phyloP scores from a whole-genome alignment of 495 filamentous ascomycete species.

The Aspergillus baeticus region DNA sequence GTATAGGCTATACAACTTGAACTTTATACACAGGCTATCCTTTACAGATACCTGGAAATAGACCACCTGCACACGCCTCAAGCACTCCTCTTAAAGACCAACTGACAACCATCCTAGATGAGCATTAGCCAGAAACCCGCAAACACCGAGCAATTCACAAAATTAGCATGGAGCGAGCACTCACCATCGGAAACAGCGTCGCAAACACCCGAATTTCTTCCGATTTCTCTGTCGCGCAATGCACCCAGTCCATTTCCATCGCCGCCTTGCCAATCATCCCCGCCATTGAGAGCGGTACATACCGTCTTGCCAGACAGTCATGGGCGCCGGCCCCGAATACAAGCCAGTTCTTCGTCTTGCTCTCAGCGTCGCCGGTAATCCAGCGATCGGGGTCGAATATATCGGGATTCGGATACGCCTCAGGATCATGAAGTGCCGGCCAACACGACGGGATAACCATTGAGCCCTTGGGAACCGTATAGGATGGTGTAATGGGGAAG shows the following conservation, averaged over 20 bases:
- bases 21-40: too few species aligned
- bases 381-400: slow-evolving; percentile 81
- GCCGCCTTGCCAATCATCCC: slow-evolving; percentile 87
- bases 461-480: slow-evolving; percentile 82
- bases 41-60: too few species aligned
- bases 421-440: slow-evolving; percentile 83
- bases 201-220: slow-evolving; percentile 97
- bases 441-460: slow-evolving; percentile 91
- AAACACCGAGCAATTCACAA: too few species aligned
- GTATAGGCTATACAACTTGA: too few species aligned
- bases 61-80: too few species aligned
- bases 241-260: slow-evolving; percentile 79
- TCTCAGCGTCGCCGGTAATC: slow-evolving; percentile 84
- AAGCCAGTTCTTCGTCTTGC: slow-evolving; percentile 90
- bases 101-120: slow-evolving; percentile 54
- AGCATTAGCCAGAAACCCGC: neutral
- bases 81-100: slow-evolving; percentile 54
- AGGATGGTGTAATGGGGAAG: slow-evolving; percentile 81
- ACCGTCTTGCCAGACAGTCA: slow-evolving; percentile 87
- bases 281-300: slow-evolving; percentile 80
- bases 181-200: slow-evolving; percentile 88
- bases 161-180: slow-evolving; percentile 35
- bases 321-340: slow-evolving; percentile 92
- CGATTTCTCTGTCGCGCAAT: slow-evolving; percentile 69
- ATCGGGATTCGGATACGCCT: slow-evolving; percentile 82